phyloP scores from a whole-genome alignment of 2,329 filamentous ascomycete genomes.

The Bipolaris gigantea region DNA sequence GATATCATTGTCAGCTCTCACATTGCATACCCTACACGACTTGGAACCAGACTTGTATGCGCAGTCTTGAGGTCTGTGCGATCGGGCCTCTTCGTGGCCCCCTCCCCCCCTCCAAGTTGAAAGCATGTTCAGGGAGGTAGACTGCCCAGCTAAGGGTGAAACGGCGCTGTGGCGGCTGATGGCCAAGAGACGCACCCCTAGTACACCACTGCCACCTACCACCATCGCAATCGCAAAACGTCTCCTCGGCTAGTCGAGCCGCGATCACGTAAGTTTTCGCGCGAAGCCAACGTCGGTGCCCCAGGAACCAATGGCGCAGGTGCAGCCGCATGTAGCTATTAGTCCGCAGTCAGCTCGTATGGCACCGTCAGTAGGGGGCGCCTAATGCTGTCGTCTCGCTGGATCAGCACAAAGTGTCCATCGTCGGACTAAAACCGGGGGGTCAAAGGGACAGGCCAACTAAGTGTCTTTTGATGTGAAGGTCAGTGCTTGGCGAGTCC shows the following conservation, averaged over 20 bases:
- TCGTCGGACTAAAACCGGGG: background rate
- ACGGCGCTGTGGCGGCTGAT: slow-evolving; percentile 5
- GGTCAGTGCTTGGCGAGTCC: slow-evolving; percentile 6
- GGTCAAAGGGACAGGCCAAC: background rate
- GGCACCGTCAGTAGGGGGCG: background rate
- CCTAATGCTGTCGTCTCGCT: background rate
- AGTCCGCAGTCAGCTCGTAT: slow-evolving; percentile 5
- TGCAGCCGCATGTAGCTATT: slow-evolving; percentile 1
- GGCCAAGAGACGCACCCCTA: background rate
- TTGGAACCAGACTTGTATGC: background rate
- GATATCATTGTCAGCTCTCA: slow-evolving; percentile 7
- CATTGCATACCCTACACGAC: background rate
- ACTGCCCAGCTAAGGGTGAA: slow-evolving; percentile 3
- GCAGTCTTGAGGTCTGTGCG: background rate
- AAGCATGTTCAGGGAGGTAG: background rate
- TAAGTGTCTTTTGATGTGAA: background rate
- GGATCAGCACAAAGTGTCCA: background rate
- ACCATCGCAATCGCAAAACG: background rate
- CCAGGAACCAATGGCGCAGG: slow-evolving; percentile 5
- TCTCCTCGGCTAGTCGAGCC: slow-evolving; percentile 4
- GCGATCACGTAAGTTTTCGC: background rate
- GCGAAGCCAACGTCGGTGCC: background rate
- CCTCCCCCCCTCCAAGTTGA: background rate
- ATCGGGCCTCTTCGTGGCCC: background rate
- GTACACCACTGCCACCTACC: background rate